Evolutionary conservation across 306 rosid genomes (phyloP).

Genomic region (Biancaea sappan): DNA sequence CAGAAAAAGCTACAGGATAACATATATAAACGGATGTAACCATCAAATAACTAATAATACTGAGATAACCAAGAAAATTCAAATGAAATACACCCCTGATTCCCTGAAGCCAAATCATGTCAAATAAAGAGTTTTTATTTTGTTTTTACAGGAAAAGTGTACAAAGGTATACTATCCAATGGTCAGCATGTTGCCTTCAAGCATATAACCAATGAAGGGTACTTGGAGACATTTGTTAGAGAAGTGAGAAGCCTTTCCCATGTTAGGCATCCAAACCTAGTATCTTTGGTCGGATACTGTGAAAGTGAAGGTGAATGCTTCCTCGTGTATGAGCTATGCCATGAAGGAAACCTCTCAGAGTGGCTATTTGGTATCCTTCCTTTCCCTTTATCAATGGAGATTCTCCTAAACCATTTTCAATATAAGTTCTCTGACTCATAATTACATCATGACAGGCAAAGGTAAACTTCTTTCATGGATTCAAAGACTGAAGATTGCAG

Average conservation of each 20-base stretch:
- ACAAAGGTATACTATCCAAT: slow-evolving; percentile 56
- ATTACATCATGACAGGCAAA: slow-evolving; percentile 40
- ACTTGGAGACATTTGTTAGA: slow-evolving; percentile 58
- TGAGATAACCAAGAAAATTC: background rate
- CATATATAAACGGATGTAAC: background rate
- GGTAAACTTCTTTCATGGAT: slow-evolving; percentile 61
- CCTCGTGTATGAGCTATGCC: slow-evolving; percentile 74
- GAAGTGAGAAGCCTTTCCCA: slow-evolving; percentile 67
- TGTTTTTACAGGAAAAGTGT: slow-evolving; percentile 53
- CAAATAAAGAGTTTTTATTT: background rate
- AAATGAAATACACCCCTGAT: slow-evolving; percentile 3
- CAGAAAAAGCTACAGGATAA: background rate
- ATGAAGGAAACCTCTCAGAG: slow-evolving; percentile 66
- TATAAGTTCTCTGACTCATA: background rate
- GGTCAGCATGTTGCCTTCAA: slow-evolving; percentile 62
- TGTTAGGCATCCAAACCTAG: slow-evolving; percentile 62
- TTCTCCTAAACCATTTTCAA: background rate
- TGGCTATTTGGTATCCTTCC: slow-evolving; percentile 61
- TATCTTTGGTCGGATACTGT: slow-evolving; percentile 55
- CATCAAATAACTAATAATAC: background rate
- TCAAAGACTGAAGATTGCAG: slow-evolving; percentile 59
- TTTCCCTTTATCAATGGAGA: background rate
- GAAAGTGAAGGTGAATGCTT: slow-evolving; percentile 56
- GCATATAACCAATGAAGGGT: slow-evolving; percentile 61
- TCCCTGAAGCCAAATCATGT: background rate